Percentiles rank a stretch among this genome's conserved stretches.
Conservation (phyloP, 2,329 filamentous ascomycete genomes). For the Epicoccum sorghinum region DNA sequence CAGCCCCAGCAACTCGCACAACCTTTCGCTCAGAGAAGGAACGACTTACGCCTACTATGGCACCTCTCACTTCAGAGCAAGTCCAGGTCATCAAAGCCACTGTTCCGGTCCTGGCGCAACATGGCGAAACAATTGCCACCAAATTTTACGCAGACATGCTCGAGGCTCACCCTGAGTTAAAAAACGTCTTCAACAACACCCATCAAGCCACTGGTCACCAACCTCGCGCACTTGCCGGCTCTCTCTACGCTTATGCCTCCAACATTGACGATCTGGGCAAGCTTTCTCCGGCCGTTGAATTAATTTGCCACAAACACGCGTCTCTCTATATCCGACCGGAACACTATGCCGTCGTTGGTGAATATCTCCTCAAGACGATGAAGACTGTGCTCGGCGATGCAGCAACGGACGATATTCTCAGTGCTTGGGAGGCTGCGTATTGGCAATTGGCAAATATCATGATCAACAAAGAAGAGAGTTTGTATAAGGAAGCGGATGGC, state of each 20-base stretch:
- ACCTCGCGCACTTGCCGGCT: slow-evolving; percentile 69
- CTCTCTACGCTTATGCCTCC: slow-evolving; percentile 73
- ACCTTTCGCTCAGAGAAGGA: neutral
- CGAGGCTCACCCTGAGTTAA: slow-evolving; percentile 67
- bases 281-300: slow-evolving; percentile 64
- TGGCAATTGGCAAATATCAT: slow-evolving; percentile 75
- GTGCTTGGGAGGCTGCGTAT: slow-evolving; percentile 75
- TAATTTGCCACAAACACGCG: slow-evolving; percentile 78
- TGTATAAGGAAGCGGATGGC: slow-evolving; percentile 66
- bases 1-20: neutral
- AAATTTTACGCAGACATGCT: slow-evolving; percentile 76
- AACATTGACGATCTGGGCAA: slow-evolving; percentile 72
- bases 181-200: slow-evolving; percentile 73
- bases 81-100: slow-evolving; percentile 71
- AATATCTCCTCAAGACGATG: slow-evolving; percentile 72
- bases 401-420: slow-evolving; percentile 67
- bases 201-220: slow-evolving; percentile 73
- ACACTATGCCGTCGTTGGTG: slow-evolving; percentile 73
- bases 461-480: slow-evolving; percentile 67
- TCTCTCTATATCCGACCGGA: slow-evolving; percentile 71
- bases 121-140: slow-evolving; percentile 72
- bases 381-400: slow-evolving; percentile 68
- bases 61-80: slow-evolving; percentile 65
- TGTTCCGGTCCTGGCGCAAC: slow-evolving; percentile 69
- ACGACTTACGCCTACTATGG: slow-evolving; percentile 22